Percentiles rank a stretch among this genome's conserved stretches.
Conservation (phyloP, 2,329 filamentous ascomycete species). For the Volutella citrinella region DNA sequence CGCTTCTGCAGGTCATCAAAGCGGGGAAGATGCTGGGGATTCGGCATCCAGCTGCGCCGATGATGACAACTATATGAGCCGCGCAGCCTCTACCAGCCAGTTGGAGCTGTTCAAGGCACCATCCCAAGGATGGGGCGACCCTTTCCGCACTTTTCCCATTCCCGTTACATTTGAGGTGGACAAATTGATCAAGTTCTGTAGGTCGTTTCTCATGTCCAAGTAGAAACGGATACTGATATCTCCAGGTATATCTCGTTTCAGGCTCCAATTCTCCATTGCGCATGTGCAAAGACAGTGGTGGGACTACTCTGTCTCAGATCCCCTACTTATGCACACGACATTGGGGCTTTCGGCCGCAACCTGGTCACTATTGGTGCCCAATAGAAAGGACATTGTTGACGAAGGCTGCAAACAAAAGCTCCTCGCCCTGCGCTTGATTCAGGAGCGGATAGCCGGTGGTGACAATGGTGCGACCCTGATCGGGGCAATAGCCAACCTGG, state of each 20-base stretch:
- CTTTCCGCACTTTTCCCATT: constrained; percentile 11
- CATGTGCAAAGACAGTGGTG: constrained; percentile 15
- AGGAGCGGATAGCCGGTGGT: constrained; percentile 4
- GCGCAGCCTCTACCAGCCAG: not conserved
- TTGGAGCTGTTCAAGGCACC: constrained; percentile 4
- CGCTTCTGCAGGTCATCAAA: not conserved
- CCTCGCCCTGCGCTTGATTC: constrained; percentile 6
- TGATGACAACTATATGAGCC: not conserved
- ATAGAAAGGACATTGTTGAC: constrained; percentile 1
- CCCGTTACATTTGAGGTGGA: constrained; percentile 7
- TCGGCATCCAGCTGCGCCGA: no score
- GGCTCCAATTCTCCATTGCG: constrained; percentile 10
- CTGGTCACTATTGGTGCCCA: constrained; percentile 7
- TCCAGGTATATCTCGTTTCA: constrained; percentile 13
- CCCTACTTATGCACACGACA: constrained; percentile 16
- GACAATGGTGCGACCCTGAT: constrained; percentile 7
- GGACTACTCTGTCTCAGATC: constrained; percentile 12
- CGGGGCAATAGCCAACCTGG: constrained; percentile 13
- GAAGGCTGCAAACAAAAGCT: constrained; percentile 12
- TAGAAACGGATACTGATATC: not conserved
- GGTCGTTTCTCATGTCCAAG: not conserved
- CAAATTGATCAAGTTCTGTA: constrained; percentile 16
- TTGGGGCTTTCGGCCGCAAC: constrained; percentile 10
- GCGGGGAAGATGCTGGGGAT: not conserved
- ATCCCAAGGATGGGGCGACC: constrained; percentile 10